Evolutionary conservation across 768 basidiomycete genomes (phyloP), one percentile per base, ranked within the genome.

Genomic region (Dentipellis fragilis): DNA sequence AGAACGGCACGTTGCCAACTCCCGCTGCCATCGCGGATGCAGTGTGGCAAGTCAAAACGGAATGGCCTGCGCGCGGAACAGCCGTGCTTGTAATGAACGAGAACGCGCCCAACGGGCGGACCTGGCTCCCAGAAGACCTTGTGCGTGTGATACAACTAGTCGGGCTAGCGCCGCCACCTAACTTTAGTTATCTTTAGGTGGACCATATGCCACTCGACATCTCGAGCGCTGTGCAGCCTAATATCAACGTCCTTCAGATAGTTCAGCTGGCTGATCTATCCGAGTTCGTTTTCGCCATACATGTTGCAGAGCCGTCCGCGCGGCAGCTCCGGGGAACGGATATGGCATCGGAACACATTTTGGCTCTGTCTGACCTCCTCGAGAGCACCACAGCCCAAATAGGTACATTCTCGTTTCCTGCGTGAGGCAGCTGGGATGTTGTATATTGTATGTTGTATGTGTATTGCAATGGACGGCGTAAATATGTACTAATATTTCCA

Each of bases 1-100:
- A 36, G 49, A 37, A 52, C 29, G 19, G 36, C 38, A 11, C 51
- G 48, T 29, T 52, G 49, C 49, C 57, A 8, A 52, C 54, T 6
- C 58, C 58, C 14, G 54, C 51, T 21, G 52, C 59, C 8, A 55
- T 59, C 36, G 49, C 58, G 35, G 47, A 52, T 3, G 59, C 51
- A 23, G 34, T 60, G 36, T 42, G 52, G 23, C 40, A 38, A 17
- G 19, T 59, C 10, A 51, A 37, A 22, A 54, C 59, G 14, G 42
- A 53, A 38, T 60, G 59, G 59, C 59, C 59, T 22, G 52, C 55
- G 1, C 58, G 52, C 14, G 55, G 49, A n/a, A 51, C 39, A 29
- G 48, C 56, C 34, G 35, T 59, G 37, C 34, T 60, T 17, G 58
- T 56, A 19, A 10, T 60, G 52, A 56, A 60, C 12, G 17, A 35